Percentiles rank a stretch among this genome's conserved stretches.
phyloP scores from a whole-genome alignment of 768 basidiomycete species.

The Xerocomus spinulosus region DNA sequence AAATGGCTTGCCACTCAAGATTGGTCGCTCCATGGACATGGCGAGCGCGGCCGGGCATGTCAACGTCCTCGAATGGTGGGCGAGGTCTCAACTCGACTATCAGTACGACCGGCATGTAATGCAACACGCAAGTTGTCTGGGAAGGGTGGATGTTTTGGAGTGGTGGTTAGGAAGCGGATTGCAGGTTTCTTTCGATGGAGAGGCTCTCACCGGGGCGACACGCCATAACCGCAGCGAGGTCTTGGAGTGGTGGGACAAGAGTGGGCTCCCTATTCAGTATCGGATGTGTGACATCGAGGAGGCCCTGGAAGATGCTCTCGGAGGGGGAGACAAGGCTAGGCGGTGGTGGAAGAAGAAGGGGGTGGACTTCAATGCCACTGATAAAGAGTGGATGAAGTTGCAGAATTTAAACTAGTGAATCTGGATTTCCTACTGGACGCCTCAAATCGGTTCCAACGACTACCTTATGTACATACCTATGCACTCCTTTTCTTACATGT shows the following conservation, averaged over 20 bases:
- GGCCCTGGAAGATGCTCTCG: constrained; percentile 82
- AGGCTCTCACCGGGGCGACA: constrained; percentile 75
- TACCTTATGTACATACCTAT: too few species aligned
- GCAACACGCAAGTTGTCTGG: constrained; percentile 74
- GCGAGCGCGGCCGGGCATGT: constrained; percentile 77
- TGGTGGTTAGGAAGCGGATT: constrained; percentile 83
- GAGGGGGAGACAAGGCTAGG: constrained; percentile 69
- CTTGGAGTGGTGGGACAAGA: constrained; percentile 85
- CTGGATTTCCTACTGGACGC: neutral
- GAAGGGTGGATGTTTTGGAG: constrained; percentile 72
- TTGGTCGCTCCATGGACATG: constrained; percentile 82
- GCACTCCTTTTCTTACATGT: neutral
- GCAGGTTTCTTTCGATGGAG: constrained; percentile 75
- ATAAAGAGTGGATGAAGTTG: constrained; percentile 86
- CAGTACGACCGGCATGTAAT: constrained; percentile 76
- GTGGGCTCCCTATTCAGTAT: constrained; percentile 75
- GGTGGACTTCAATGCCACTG: constrained; percentile 77
- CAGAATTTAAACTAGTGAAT: constrained; percentile 59
- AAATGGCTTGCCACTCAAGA: constrained; percentile 59
- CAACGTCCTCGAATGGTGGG: constrained; percentile 82
- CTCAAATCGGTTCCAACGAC: neutral
- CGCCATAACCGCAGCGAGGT: constrained; percentile 77
- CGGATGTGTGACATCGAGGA: constrained; percentile 91
- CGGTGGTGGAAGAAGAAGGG: constrained; percentile 81
- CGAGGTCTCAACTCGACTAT: constrained; percentile 66